phyloP scores from a whole-genome alignment of 257 asterid genomes.

The Solanum etuberosum region DNA sequence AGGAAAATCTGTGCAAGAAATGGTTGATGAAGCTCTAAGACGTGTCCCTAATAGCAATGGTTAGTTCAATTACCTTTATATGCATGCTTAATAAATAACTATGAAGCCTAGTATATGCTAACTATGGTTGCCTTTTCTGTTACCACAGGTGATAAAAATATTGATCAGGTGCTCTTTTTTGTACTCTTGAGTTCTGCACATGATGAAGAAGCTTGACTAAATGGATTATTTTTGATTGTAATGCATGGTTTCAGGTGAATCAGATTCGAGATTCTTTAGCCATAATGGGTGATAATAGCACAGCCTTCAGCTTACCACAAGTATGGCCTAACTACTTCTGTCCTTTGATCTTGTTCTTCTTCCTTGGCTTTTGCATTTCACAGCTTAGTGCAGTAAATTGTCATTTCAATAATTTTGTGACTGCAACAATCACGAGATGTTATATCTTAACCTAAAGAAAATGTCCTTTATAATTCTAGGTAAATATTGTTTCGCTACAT shows the following conservation, averaged over 20 bases:
- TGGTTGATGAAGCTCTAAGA: constrained; percentile 88
- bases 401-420: background rate
- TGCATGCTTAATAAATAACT: background rate
- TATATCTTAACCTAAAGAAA: background rate
- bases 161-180: constrained; percentile 51
- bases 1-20: constrained; percentile 94
- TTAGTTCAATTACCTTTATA: constrained; percentile 27
- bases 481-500: background rate
- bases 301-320: constrained; percentile 99
- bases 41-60: constrained; percentile 77
- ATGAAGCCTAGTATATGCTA: constrained; percentile 1
- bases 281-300: constrained; percentile 93
- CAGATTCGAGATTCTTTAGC: constrained; percentile 96
- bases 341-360: background rate
- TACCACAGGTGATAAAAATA: constrained; percentile 73
- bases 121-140: constrained; percentile 13
- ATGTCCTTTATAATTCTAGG: background rate
- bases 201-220: background rate
- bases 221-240: background rate
- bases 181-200: background rate
- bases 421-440: background rate
- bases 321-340: constrained; percentile 20
- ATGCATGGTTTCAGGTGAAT: constrained; percentile 55
- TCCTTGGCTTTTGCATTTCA: background rate
- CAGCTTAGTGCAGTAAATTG: background rate